These are phyloP conservation scores for Spiromastix sp. DNA, from an alignment of 2,329 filamentous ascomycete species.

Conservation along the genomic window DNA sequence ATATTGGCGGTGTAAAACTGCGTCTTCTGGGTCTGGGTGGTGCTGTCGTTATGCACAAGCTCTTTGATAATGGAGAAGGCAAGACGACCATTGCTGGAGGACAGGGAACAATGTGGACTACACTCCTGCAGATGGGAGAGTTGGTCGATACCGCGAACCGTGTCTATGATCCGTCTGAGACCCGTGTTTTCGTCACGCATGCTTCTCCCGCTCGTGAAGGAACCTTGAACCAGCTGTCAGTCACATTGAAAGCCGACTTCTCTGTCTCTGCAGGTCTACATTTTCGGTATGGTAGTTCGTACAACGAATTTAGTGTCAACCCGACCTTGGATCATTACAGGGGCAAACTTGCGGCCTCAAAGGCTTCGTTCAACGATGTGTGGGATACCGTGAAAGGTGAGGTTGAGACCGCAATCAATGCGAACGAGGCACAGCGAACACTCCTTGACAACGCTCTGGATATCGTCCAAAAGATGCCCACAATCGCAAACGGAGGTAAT, in stretches of 20 bases:
- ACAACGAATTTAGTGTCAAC: conserved; percentile 99
- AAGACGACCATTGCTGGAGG: conserved; percentile 96
- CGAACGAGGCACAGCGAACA: conserved; percentile 89
- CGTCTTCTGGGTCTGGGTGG: conserved; percentile 87
- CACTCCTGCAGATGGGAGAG: conserved; percentile 93
- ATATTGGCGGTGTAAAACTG: conserved; percentile 91
- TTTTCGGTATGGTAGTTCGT: conserved; percentile 97
- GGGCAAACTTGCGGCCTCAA: conserved; percentile 93
- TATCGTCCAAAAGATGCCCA: conserved; percentile 97
- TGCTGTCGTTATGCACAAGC: conserved; percentile 98
- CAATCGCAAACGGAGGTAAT: conserved; percentile 87
- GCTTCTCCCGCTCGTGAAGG: conserved; percentile 94
- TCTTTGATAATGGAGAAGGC: conserved; percentile 97
- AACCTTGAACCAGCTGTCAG: conserved; percentile 92
- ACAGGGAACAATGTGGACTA: conserved; percentile 99
- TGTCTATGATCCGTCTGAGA: conserved; percentile 97
- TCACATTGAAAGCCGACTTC: conserved; percentile 95
- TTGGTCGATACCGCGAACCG: conserved; percentile 95
- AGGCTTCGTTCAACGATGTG: conserved; percentile 97
- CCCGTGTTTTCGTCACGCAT: conserved; percentile 90
- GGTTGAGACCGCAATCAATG: conserved; percentile 85
- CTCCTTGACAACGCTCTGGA: conserved; percentile 83
- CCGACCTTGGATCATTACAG: conserved; percentile 96
- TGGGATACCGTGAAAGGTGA: conserved; percentile 98
- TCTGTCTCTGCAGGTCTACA: conserved; percentile 95